Base-by-base conservation (phyloP, 257 asterid genomes). In the Eucommia ulmoides region DNA sequence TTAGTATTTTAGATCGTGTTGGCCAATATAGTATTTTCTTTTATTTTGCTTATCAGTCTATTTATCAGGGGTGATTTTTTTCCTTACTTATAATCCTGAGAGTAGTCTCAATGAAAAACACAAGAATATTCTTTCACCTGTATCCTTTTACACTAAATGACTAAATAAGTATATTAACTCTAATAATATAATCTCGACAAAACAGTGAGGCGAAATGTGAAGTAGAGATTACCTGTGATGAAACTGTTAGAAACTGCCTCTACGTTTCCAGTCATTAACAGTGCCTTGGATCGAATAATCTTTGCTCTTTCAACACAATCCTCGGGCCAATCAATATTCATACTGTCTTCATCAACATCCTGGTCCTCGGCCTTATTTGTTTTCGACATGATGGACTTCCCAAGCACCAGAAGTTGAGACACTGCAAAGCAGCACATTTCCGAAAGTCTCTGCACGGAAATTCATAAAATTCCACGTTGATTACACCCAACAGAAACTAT, bases 371-470 rank as follows among this genome's bases (percentile, higher is more conserved):
- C 68, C 62, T 74, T 80, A 78, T 60, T 80, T 44, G 92, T 72
- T 61, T 47, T 62, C 56, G 92, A 75, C 60, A 71, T 77, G 42
- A 83, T 60, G 14, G 95, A 86, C 61, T 81, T 91, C 47, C 95
- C 96, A 46, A 91, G 84, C 79, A 79, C 72, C 69, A 83, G 62
- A 48, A 86, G 76, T 65, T 81, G 96, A 59, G 89, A 83, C 35
- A 76, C 86, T 25, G 94, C 87, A 62, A 74, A 83, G 57, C 96
- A 91, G 79, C 99, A 83, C 80, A 91, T 69, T 68, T 91, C 99
- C 52, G 99, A 86, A 65, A 91, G 81, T 67, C 99, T 77, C 99
- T 91, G 82, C 33, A 49, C 54, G 50, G 38, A 63, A 24, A 20
- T 47, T 49, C 50, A 68, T 58, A 44, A 65, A 15, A 45, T 51